Percentiles rank a stretch among this genome's conserved stretches.
Conservation (phyloP, 1,139 yeast genomes). For the Pichia norvegensis region DNA sequence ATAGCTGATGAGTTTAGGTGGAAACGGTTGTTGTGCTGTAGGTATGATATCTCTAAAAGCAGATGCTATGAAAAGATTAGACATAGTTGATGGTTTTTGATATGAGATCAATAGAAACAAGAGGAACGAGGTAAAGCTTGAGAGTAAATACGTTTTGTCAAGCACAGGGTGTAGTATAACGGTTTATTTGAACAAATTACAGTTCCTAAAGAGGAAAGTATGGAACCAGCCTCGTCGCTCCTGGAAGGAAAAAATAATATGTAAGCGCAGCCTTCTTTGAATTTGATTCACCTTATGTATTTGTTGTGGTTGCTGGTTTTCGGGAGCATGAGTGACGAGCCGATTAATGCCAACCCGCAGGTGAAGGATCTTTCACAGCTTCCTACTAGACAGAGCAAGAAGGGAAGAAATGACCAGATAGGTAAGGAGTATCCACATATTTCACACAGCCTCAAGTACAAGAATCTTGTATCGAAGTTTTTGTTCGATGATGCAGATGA, state of each 20-base stretch:
- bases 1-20: conserved; percentile 40
- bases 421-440: conserved; percentile 3
- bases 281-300: no score
- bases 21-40: conserved; percentile 39
- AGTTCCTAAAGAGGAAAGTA: not conserved
- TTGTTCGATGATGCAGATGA: conserved; percentile 2
- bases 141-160: no score
- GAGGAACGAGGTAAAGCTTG: no score
- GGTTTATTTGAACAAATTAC: not conserved
- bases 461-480: conserved; percentile 13
- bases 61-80: conserved; percentile 26
- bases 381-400: conserved; percentile 50
- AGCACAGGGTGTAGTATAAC: not conserved
- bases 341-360: conserved; percentile 88
- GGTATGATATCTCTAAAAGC: conserved; percentile 43
- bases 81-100: conserved; percentile 16
- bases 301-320: not conserved
- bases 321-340: conserved; percentile 35
- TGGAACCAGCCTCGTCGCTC: conserved; percentile 5
- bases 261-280: no score
- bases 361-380: conserved; percentile 67
- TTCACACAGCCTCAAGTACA: not conserved
- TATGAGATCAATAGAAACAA: not conserved
- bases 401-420: not conserved
- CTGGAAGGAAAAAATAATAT: no score